Evolutionary conservation across 441 rosid species (phyloP), one percentile per base, ranked within the genome.

Genomic region (Populus hybrid): DNA sequence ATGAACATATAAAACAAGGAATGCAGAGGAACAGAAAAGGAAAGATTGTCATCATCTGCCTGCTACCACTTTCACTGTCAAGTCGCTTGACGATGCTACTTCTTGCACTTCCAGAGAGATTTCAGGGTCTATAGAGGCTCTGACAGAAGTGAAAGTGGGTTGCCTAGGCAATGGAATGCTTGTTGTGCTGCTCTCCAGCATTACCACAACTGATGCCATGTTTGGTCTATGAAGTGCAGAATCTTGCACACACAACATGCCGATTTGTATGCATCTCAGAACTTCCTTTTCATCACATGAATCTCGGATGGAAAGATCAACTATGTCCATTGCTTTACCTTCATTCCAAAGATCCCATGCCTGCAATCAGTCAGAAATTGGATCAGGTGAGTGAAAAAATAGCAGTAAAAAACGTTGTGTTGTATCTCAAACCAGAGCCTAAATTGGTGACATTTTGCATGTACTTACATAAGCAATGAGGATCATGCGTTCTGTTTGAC

Each of bases 381-480:
- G 63, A 59, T 59, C 23, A 59, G 21, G 21, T 7, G 14, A 31
- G 3, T 53, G 31, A n/a, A 61, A 9, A n/a, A 26, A 1, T n/a
- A 38, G 6, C 5, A 21, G 23, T 26, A 24, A 5, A 33, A 29
- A 53, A 28, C 6, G 29, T 74, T 2, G 11, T 18, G 31, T 11
- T 6, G 11, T 36, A 24, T 24, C 35, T 10, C 14, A 28, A 21
- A 68, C 7, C 28, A 7, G 4, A 45, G 9, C 38, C 38, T 42
- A 33, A 21, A 6, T 35, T 10, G 6, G 7, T 65, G n/a, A 64
- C 20, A n/a, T 61, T 45, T 12, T n/a, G 10, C 33, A 33, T 73
- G 31, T 69, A 86, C 96, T 91, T 87, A 93, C 98, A 69, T 89
- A 87, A 61, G 85, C 86, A 11, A 90, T 86, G 56, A 95, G 93